A percentile compares a stretch with the other conserved stretches of the same genome.
Evolutionary conservation across 108 stramenopile species (phyloP).

Genomic region (Craspedostauros australis): DNA sequence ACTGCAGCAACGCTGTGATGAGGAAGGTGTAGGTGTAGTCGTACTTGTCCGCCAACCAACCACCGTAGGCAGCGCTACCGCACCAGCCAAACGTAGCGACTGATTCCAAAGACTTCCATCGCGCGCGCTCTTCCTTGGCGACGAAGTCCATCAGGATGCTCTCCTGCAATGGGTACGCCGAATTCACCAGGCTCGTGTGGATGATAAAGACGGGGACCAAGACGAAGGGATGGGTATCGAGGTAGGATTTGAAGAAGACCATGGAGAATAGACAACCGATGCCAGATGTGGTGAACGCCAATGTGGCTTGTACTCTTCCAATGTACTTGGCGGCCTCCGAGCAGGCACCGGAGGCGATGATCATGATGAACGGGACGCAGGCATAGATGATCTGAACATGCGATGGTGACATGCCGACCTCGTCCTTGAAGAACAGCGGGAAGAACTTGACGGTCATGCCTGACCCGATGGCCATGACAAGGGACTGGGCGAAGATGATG

Average conservation of each 20-base stretch:
- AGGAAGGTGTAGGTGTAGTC: conserved; percentile 34
- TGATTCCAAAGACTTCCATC: conserved; percentile 33
- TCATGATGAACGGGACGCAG: conserved; percentile 6
- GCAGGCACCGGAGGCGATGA: not conserved
- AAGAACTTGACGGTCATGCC: conserved; percentile 44
- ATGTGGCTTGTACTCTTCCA: conserved; percentile 24
- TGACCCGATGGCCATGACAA: conserved; percentile 19
- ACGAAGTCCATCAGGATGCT: conserved; percentile 29
- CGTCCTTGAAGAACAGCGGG: conserved; percentile 32
- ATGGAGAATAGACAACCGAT: conserved; percentile 7
- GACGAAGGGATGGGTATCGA: not conserved
- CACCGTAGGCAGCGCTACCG: conserved; percentile 42
- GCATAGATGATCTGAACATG: conserved; percentile 28
- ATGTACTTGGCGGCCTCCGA: not conserved
- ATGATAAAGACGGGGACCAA: conserved; percentile 16
- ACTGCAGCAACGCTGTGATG: conserved; percentile 32
- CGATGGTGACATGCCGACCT: conserved; percentile 25
- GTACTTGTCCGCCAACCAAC: conserved; percentile 17
- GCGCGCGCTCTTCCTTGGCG: conserved; percentile 21
- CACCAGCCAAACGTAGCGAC: conserved; percentile 31
- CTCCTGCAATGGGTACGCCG: conserved; percentile 11
- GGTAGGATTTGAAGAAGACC: conserved; percentile 16
- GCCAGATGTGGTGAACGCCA: conserved; percentile 3
- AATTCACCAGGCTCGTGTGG: conserved; percentile 16
- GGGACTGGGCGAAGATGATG: conserved; percentile 9